phyloP scores from a whole-genome alignment of 2,329 filamentous ascomycete species.

The Cordyceps fumosorosea region DNA sequence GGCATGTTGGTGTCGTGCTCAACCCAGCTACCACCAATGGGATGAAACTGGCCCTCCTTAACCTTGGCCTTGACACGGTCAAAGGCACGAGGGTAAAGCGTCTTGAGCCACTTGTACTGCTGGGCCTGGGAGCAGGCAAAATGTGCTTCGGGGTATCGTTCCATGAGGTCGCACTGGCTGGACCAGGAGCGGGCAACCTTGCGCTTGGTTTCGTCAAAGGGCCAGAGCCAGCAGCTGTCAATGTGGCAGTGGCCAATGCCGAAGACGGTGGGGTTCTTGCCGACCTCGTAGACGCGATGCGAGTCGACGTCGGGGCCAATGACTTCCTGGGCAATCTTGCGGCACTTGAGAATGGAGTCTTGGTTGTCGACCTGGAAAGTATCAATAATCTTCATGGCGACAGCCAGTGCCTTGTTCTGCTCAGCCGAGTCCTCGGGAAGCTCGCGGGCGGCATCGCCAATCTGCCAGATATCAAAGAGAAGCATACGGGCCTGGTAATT shows the following conservation, averaged over 20 bases:
- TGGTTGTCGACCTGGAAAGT: conserved; percentile 75
- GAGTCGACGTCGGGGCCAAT: conserved; percentile 77
- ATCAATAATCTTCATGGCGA: conserved; percentile 85
- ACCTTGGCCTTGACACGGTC: conserved; percentile 89
- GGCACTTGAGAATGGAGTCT: conserved; percentile 69
- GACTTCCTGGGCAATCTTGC: conserved; percentile 77
- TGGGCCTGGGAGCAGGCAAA: conserved; percentile 93
- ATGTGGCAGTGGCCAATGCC: conserved; percentile 97
- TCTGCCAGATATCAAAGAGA: conserved; percentile 92
- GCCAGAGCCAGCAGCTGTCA: conserved; percentile 98
- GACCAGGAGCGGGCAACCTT: conserved; percentile 96
- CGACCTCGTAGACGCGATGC: conserved; percentile 72
- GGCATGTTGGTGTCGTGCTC: conserved; percentile 98
- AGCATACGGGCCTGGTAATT: conserved; percentile 79
- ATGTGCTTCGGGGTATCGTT: conserved; percentile 86
- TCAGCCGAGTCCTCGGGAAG: conserved; percentile 86
- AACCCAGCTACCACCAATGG: conserved; percentile 96
- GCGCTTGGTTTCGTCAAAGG: conserved; percentile 93
- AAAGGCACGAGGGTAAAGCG: conserved; percentile 80
- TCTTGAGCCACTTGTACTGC: conserved; percentile 96
- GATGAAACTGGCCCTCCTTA: conserved; percentile 83
- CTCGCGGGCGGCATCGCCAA: conserved; percentile 84
- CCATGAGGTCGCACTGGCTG: conserved; percentile 92
- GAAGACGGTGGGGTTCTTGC: conserved; percentile 69
- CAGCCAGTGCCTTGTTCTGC: conserved; percentile 75